phyloP scores from a whole-genome alignment of 495 filamentous ascomycete genomes.

The Penicillium paxilli region DNA sequence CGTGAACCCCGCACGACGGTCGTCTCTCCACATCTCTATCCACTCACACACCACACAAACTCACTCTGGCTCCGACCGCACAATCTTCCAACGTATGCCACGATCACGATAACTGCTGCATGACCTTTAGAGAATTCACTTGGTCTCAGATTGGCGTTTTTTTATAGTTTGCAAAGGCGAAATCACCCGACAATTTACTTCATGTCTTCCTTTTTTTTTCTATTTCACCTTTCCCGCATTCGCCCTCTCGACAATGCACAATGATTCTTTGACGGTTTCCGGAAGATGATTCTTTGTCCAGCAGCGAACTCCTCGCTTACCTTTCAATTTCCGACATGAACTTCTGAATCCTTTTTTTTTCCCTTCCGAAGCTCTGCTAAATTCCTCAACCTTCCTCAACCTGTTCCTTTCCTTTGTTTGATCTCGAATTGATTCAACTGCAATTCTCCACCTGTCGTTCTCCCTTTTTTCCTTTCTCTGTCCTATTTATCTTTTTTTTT shows the following conservation, averaged over 20 bases:
- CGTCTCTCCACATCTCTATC: conserved; percentile 13
- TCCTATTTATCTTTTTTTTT: conserved; percentile 8
- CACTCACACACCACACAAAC: too few relatives aligned
- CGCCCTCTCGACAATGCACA: not conserved
- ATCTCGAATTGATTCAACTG: not conserved
- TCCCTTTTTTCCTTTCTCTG: conserved; percentile 9
- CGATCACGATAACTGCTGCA: conserved; percentile 50
- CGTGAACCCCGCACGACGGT: conserved; percentile 18
- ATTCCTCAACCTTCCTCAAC: conserved; percentile 1
- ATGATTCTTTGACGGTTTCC: not conserved
- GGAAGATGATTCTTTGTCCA: not conserved
- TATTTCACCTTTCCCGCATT: not conserved
- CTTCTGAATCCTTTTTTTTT: not conserved
- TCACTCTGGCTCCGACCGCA: too few relatives aligned
- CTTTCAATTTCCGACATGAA: not conserved
- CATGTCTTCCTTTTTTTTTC: conserved; percentile 20
- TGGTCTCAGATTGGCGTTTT: conserved; percentile 45
- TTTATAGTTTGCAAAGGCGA: conserved; percentile 43
- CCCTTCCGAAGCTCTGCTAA: not conserved
- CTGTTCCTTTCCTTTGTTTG: conserved; percentile 12
- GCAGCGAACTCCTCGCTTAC: not conserved
- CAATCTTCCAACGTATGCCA: conserved; percentile 41
- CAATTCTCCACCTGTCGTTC: conserved; percentile 8
- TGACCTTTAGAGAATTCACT: conserved; percentile 44
- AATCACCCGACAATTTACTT: conserved; percentile 18